Evolutionary conservation across 805 yeast genomes (phyloP), one percentile per base, ranked within the genome.

Genomic region (Zygotorulaspora florentina): DNA sequence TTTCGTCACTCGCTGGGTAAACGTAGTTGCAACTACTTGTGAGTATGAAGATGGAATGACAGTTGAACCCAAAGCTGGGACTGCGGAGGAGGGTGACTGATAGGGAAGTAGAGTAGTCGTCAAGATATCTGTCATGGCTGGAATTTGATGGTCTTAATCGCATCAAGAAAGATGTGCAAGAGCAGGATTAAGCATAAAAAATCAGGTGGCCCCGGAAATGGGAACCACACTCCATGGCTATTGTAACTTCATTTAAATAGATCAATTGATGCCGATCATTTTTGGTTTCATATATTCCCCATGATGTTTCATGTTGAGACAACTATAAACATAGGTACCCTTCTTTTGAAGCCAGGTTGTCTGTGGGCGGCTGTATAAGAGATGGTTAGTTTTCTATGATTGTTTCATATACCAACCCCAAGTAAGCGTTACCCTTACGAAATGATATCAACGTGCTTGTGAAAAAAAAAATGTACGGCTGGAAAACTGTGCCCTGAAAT

Each of bases 51-150:
- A 31, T 31, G 15, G 35, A 13, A 35, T 43, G 2, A 12, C n/a
- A 10, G 39, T 13, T 10, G 42, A 39, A 29, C 39, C 26, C 25
- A 20, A 20, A 7, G 7, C 7, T 5, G 25, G 7, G 27, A 12
- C 15, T 13, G 40, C 17, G 27, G n/a, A 28, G 12, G 20, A 15
- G 26, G 18, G 12, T 34, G 36, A 10, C n/a, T 26, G 18, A 8
- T 38, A 30, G 9, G 47, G 47, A 29, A 27, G 39, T 5, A 44
- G 35, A 9, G 47, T 44, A 11, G 36, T 40, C 10, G 42, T 41
- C 6, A 40, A 34, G 20, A 33, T 20, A 12, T 43, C 11, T 23
- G 43, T 44, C 47, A 44, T 44, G 16, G 27, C 27, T 15, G 16
- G 3, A 20, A 20, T n/a, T 10, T 26, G 9, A 8, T 20, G 10